Evolutionary conservation across 1,139 yeast genomes (phyloP).

Genomic region (Starmera stellimalicola): DNA sequence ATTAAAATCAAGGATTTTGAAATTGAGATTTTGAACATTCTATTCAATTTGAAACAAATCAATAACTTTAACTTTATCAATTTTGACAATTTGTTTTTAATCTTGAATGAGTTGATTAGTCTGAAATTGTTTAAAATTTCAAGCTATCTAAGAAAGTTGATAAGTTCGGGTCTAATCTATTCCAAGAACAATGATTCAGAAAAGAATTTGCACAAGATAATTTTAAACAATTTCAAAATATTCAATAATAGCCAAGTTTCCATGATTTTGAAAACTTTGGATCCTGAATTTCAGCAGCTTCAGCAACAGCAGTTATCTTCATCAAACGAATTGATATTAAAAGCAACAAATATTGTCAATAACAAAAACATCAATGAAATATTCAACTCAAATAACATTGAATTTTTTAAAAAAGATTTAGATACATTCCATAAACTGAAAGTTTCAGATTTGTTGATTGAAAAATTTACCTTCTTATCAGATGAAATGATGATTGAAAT

Average conservation of each 20-base stretch:
- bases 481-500: not conserved
- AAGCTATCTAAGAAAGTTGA: slow-evolving; percentile 64
- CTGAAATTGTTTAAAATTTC: slow-evolving; percentile 37
- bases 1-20: slow-evolving; percentile 31
- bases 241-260: slow-evolving; percentile 27
- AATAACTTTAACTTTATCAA: slow-evolving; percentile 8
- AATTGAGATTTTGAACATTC: slow-evolving; percentile 27
- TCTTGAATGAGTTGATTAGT: slow-evolving; percentile 47
- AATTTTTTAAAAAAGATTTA: slow-evolving; percentile 18
- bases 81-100: slow-evolving; percentile 32
- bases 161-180: slow-evolving; percentile 77
- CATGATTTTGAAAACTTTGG: slow-evolving; percentile 28
- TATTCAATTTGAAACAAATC: slow-evolving; percentile 22
- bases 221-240: slow-evolving; percentile 26
- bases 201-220: slow-evolving; percentile 24
- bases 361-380: slow-evolving; percentile 6
- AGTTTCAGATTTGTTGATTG: slow-evolving; percentile 30
- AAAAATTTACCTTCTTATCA: slow-evolving; percentile 1
- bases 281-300: slow-evolving; percentile 1
- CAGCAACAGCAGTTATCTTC: not conserved
- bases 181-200: slow-evolving; percentile 21
- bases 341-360: too few relatives aligned
- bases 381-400: slow-evolving; percentile 5
- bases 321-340: too few relatives aligned
- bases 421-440: slow-evolving; percentile 36